Base-by-base conservation (phyloP, 2,329 filamentous ascomycete species). In the Phoma sp. region DNA sequence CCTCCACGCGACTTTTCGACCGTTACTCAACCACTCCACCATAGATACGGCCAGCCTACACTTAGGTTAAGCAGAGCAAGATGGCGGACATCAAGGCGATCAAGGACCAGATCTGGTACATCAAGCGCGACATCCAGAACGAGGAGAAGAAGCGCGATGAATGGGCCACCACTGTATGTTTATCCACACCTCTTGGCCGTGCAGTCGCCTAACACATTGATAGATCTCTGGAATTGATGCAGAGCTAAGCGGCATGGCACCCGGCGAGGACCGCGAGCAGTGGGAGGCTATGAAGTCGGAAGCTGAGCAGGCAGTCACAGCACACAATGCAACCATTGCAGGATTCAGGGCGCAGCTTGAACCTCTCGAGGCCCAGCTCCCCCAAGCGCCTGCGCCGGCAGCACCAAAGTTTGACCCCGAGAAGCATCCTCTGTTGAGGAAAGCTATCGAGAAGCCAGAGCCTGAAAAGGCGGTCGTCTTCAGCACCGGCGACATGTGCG, bases 401-500 rank as follows among this genome's bases (percentile, higher is more conserved):
- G 66, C 64, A n/a, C 69, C 66, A 37, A 92, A 92, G 79, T 92
- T 89, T 86, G 89, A 88, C 39, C 85, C 87, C 69, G 88, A 92
- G 75, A 92, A 92, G 71, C 90, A 93, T 65, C 90, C 91, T 1
- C 88, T 90, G 11, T 90, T 81, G 84, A 81, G 78, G 72, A 75
- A 81, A 54, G 48, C 76, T 74, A 65, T 64, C 76, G 81, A 74
- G 39, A 68, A 75, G 51, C 61, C 55, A 11, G 69, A 73, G 54
- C 64, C 68, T 7, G 69, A 62, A 12, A 66, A 69, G 56, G 73
- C 59, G 74, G 80, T 82, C 2, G 82, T 82, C 9, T 96, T 93
- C 77, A 85, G 89, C 52, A 91, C 96, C 61, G 96, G 96, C 72
- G 95, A 99, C 69, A 90, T 82, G 26, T 90, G 97, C 47, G 82